Evolutionary conservation across 176 grass and related monocot species (phyloP).

Genomic region (Oryza glumipatula): DNA sequence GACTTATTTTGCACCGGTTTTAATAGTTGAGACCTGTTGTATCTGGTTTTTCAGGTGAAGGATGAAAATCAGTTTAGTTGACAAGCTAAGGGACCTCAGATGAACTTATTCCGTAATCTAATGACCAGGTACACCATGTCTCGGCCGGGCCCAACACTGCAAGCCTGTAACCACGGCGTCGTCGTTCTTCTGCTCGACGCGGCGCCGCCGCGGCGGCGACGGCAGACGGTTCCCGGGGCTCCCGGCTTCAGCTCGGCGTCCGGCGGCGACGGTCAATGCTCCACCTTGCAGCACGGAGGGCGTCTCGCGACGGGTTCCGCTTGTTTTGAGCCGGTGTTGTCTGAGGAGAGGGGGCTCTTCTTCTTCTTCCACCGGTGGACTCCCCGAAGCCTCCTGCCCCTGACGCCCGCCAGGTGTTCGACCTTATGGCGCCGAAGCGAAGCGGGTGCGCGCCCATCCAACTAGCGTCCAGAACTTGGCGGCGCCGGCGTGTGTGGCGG

Average conservation of each 20-base stretch:
- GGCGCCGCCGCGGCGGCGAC: not conserved
- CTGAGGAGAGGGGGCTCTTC: no score
- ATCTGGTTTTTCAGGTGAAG: no score
- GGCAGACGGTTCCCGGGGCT: not conserved
- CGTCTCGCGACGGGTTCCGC: not conserved
- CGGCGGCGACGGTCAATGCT: not conserved
- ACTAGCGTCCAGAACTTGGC: no score
- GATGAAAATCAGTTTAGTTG: no score
- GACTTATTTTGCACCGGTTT: no score
- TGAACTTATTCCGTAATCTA: not conserved
- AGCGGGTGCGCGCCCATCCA: not conserved
- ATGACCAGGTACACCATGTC: not conserved
- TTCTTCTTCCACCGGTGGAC: not conserved
- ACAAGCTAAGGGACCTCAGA: no score
- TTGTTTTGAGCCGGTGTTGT: not conserved
- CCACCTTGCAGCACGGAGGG: not conserved
- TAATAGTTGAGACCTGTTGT: no score
- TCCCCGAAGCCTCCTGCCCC: not conserved
- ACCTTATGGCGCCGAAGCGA: conserved; percentile 6
- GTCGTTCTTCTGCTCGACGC: not conserved
- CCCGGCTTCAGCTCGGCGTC: not conserved
- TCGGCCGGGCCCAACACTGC: not conserved
- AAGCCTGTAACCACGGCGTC: not conserved
- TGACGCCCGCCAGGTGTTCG: conserved; percentile 21
- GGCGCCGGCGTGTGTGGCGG: not conserved